phyloP scores from a whole-genome alignment of 108 stramenopile species.

The Aurantiochytrium sp. region DNA sequence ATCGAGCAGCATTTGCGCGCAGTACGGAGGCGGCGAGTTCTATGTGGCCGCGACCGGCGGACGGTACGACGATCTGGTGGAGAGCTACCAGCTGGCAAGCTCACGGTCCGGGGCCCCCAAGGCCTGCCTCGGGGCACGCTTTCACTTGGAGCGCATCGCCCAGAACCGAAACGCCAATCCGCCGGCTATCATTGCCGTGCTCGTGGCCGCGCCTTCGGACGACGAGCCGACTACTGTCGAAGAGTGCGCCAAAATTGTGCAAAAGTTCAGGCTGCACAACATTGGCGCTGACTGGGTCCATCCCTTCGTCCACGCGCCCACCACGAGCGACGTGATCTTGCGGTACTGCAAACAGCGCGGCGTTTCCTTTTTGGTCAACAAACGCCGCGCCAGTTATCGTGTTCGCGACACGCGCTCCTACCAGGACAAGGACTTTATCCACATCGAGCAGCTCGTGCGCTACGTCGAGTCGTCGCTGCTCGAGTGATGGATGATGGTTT shows the following conservation, averaged over 20 bases:
- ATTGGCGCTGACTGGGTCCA: constrained; percentile 1
- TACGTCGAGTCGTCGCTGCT: neutral
- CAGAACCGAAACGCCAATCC: neutral
- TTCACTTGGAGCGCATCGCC: constrained; percentile 5
- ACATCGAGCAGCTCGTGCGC: neutral
- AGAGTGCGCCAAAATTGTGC: neutral
- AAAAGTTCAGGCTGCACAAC: neutral
- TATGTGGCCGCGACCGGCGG: constrained; percentile 12
- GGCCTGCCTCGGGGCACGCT: neutral
- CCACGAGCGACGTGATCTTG: neutral
- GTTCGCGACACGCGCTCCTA: neutral
- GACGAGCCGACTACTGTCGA: neutral
- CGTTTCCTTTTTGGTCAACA: neutral
- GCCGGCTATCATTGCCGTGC: neutral
- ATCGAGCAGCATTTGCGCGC: neutral
- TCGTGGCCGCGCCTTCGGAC: neutral
- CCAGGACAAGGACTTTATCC: neutral
- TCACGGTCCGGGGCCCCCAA: neutral
- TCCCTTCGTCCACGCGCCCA: neutral
- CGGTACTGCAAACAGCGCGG: neutral
- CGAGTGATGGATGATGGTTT: too few species aligned
- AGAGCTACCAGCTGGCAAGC: neutral
- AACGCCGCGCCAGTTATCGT: neutral
- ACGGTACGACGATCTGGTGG: neutral
- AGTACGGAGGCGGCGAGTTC: neutral